Evolutionary conservation across 805 yeast genomes (phyloP).

Genomic region (Myxozyma monticola): DNA sequence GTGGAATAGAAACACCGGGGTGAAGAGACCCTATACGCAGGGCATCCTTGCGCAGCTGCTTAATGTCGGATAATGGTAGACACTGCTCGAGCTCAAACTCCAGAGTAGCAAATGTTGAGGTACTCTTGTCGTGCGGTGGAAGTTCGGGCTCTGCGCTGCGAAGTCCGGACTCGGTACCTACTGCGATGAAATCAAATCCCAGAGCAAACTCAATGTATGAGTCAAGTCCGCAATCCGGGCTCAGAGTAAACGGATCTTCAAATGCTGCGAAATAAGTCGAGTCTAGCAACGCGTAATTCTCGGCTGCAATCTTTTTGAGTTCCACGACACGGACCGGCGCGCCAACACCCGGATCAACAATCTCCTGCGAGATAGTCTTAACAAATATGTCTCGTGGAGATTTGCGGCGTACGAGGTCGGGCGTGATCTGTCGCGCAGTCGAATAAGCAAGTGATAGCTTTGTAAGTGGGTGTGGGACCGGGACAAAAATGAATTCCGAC

Average conservation of each 20-base stretch:
- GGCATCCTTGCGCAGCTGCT: slow-evolving; percentile 5
- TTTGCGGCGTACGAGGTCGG: slow-evolving; percentile 22
- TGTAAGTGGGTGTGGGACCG: slow-evolving; percentile 27
- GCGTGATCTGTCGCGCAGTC: slow-evolving; percentile 6
- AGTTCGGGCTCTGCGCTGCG: background rate
- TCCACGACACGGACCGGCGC: slow-evolving; percentile 16
- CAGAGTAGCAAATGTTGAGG: background rate
- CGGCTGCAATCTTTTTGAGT: slow-evolving; percentile 19
- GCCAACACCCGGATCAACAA: slow-evolving; percentile 14
- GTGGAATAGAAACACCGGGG: background rate
- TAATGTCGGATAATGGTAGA: slow-evolving; percentile 5
- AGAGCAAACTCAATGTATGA: slow-evolving; percentile 16
- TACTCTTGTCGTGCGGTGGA: background rate
- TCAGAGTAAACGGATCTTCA: slow-evolving; percentile 16
- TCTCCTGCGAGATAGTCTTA: slow-evolving; percentile 8
- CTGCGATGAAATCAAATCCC: slow-evolving; percentile 18
- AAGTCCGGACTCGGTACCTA: background rate
- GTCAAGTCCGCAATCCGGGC: slow-evolving; percentile 13
- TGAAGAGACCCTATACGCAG: background rate
- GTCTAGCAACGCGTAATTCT: slow-evolving; percentile 12
- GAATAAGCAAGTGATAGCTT: slow-evolving; percentile 12
- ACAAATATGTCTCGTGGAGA: slow-evolving; percentile 16
- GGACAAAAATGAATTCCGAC: slow-evolving; percentile 6
- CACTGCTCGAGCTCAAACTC: slow-evolving; percentile 3
- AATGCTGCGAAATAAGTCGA: slow-evolving; percentile 6